These are phyloP conservation scores for Tagetes erecta DNA, from an alignment of 129 eudicot species.

Conservation along the genomic window DNA sequence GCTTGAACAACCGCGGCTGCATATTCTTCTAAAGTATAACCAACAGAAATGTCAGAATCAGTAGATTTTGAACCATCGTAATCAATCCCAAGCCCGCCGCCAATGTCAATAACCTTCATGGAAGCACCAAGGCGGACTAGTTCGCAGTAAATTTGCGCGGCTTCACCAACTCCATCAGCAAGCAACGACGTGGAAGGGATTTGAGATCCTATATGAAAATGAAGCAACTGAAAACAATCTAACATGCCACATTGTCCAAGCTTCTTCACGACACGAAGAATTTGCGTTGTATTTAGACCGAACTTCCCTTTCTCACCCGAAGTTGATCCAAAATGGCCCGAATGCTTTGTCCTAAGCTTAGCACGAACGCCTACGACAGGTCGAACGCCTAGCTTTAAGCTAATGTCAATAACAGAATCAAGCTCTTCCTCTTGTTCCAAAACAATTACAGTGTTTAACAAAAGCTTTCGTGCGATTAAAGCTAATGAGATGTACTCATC, in stretches of 20 bases:
- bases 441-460: slow-evolving; percentile 74
- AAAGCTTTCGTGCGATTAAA: slow-evolving; percentile 66
- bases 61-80: slow-evolving; percentile 86
- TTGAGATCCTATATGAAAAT: slow-evolving; percentile 96
- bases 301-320: slow-evolving; percentile 98
- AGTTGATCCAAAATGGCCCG: slow-evolving; percentile 93
- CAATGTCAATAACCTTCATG: slow-evolving; percentile 82
- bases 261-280: slow-evolving; percentile 77
- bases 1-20: slow-evolving; percentile 79
- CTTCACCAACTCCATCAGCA: slow-evolving; percentile 89
- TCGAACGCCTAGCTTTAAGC: slow-evolving; percentile 53
- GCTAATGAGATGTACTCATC: slow-evolving; percentile 76
- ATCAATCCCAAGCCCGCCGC: slow-evolving; percentile 96
- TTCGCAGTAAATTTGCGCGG: slow-evolving; percentile 78
- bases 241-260: slow-evolving; percentile 68
- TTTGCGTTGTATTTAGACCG: slow-evolving; percentile 77
- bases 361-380: slow-evolving; percentile 94
- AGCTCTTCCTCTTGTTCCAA: slow-evolving; percentile 91
- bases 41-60: slow-evolving; percentile 78
- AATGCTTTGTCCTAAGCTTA: slow-evolving; percentile 92
- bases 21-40: slow-evolving; percentile 68
- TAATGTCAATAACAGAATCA: slow-evolving; percentile 69
- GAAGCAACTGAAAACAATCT: slow-evolving; percentile 85
- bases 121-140: slow-evolving; percentile 82
- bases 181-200: slow-evolving; percentile 73